A percentile compares a stretch with the other conserved stretches of the same genome.
phyloP scores from a whole-genome alignment of 2,329 filamentous ascomycete species.

The Cytospora piceae region DNA sequence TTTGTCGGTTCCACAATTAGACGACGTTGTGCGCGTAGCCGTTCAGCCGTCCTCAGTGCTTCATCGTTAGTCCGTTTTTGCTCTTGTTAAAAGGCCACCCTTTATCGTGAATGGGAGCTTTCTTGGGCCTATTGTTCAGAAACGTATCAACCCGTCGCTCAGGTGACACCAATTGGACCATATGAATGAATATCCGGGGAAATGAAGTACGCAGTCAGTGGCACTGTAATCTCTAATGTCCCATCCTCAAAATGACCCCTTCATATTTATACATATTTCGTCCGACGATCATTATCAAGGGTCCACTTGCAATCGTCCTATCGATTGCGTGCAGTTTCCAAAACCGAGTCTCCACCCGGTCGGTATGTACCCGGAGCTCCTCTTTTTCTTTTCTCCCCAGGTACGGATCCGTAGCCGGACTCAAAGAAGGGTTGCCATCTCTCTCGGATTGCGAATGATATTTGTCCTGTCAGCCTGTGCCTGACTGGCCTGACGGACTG shows the following conservation, averaged over 20 bases:
- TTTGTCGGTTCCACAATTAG: neutral
- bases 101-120: neutral
- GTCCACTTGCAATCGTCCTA: conserved; percentile 2
- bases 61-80: too few species aligned
- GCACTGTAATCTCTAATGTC: conserved; percentile 22
- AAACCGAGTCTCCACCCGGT: neutral
- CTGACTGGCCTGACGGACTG: too few species aligned
- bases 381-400: neutral
- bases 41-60: neutral
- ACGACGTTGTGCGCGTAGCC: neutral
- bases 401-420: neutral
- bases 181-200: neutral
- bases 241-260: conserved; percentile 5
- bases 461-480: too few species aligned
- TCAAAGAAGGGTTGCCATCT: neutral
- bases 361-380: neutral
- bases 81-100: neutral
- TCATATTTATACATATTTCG: neutral
- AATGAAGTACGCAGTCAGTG: conserved; percentile 15
- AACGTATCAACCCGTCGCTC: neutral
- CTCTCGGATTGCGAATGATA: neutral
- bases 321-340: conserved; percentile 20
- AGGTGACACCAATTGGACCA: neutral
- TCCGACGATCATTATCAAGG: neutral
- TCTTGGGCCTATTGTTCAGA: too few species aligned